phyloP scores from a whole-genome alignment of 2,329 filamentous ascomycete genomes.

The Phaeophleospora eucalypticola region DNA sequence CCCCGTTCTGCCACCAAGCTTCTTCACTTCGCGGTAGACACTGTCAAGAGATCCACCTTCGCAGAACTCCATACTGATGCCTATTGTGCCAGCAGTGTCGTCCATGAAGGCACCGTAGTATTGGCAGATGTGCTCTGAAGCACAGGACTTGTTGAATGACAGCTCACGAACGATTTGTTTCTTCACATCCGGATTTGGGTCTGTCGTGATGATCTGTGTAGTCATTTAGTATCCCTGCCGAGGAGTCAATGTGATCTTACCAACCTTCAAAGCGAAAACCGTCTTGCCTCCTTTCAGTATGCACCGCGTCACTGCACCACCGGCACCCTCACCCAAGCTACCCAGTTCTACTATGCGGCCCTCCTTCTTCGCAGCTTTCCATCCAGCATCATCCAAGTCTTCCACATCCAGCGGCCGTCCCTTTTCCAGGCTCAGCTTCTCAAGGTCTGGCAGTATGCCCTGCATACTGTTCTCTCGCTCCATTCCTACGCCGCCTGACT shows the following conservation, averaged over 20 bases:
- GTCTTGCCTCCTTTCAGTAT: conserved; percentile 88
- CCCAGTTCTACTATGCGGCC: conserved; percentile 84
- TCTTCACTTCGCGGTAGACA: conserved; percentile 96
- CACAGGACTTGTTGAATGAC: conserved; percentile 96
- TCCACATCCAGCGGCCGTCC: conserved; percentile 84
- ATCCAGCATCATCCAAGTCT: conserved; percentile 89
- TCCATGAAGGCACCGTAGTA: conserved; percentile 98
- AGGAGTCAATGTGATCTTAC: conserved; percentile 16
- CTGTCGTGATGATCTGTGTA: conserved; percentile 86
- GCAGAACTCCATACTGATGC: conserved; percentile 98
- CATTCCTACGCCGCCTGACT: conserved; percentile 56
- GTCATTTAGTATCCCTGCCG: conserved; percentile 8
- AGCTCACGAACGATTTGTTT: conserved; percentile 96
- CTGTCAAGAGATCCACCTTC: conserved; percentile 94
- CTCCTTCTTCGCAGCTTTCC: conserved; percentile 87
- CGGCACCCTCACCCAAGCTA: conserved; percentile 87
- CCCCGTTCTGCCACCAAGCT: conserved; percentile 86
- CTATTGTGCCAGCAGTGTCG: conserved; percentile 91
- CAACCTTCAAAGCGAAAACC: conserved; percentile 90
- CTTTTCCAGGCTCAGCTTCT: conserved; percentile 76
- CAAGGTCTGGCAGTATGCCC: conserved; percentile 69
- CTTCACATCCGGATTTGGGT: conserved; percentile 95
- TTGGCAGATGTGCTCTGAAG: conserved; percentile 90
- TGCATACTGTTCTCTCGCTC: conserved; percentile 78
- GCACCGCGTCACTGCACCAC: conserved; percentile 89